Base-by-base conservation (phyloP, 2,329 filamentous ascomycete genomes). In the Cladophialophora exuberans region DNA sequence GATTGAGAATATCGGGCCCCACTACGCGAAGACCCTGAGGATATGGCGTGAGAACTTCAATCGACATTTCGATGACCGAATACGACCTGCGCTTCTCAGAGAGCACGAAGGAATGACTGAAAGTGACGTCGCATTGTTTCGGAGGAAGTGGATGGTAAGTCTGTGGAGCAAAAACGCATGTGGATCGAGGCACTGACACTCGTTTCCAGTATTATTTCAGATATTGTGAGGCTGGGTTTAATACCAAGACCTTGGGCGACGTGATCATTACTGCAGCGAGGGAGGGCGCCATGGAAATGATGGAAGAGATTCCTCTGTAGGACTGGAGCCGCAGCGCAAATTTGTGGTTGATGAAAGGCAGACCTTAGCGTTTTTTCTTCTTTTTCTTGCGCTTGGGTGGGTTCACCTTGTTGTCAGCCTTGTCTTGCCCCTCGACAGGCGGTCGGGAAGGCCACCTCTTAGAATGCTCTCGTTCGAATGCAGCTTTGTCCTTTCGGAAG, bases 381-480 rank as follows among this genome's bases (percentile, higher is more conserved):
- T 74, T 78, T 56, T 69, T 72, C 66, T 75, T 78, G 59, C 74
- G 76, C 49, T 74, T 77, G 35, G 18, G 47, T 53, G 46, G 62
- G 56, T 56, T 50, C 25, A 25, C 36, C 38, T 38, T n/a, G 6
- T 30, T 31, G 10, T 56, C 54, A 5, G 26, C 22, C 11, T 51
- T 30, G 23, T 39, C 35, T 2, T 33, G 44, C 28, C 30, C n/a
- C 28, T 57, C 44, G 5, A 43, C 17, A 17, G 46, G 30, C n/a
- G 51, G 33, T 35, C 25, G 53, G 7, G 43, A 31, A 6, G 59
- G 56, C 54, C 57, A 60, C 36, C 82, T 83, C 70, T 84, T 86
- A 52, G 85, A 76, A 69, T 90, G 84, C 69, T 96, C 90, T 54
- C 84, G 77, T 68, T 97, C 94, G 68, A 99, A 97, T 0, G 81